Conservation (phyloP, 2,329 filamentous ascomycete species). For the Thelonectria blattea region DNA sequence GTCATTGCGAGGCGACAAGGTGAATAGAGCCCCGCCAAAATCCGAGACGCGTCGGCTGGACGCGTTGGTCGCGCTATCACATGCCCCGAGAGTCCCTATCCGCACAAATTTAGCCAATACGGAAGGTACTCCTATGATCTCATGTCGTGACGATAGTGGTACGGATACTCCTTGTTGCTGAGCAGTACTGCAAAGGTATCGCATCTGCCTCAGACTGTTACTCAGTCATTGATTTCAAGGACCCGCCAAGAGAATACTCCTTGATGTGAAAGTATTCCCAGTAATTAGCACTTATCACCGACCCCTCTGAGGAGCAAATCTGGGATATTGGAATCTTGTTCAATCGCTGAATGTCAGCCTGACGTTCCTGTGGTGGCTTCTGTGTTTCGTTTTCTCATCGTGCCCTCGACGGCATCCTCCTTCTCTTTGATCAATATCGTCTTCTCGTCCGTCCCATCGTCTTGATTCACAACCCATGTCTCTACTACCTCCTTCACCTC, state of each 20-base stretch:
- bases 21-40: constrained; percentile 14
- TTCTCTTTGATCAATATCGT: constrained; percentile 36
- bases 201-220: too few relatives aligned
- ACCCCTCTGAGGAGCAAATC: too few relatives aligned
- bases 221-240: too few relatives aligned
- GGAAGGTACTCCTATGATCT: too few relatives aligned
- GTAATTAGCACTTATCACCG: too few relatives aligned
- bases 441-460: constrained; percentile 35
- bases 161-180: too few relatives aligned
- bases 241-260: too few relatives aligned
- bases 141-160: too few relatives aligned
- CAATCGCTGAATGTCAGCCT: not conserved
- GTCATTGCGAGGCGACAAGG: not conserved
- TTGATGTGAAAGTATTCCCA: too few relatives aligned
- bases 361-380: constrained; percentile 21
- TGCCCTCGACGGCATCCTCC: constrained; percentile 23
- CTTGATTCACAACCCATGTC: constrained; percentile 69
- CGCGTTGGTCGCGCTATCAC: constrained; percentile 26
- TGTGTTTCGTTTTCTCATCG: constrained; percentile 37
- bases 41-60: constrained; percentile 6
- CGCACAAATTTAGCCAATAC: not conserved
- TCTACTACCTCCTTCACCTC: constrained; percentile 74
- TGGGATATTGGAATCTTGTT: not conserved
- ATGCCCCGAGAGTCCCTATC: constrained; percentile 15
- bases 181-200: too few relatives aligned